Base-by-base conservation (phyloP, 2,329 filamentous ascomycete species). In the Verticillium longisporum region DNA sequence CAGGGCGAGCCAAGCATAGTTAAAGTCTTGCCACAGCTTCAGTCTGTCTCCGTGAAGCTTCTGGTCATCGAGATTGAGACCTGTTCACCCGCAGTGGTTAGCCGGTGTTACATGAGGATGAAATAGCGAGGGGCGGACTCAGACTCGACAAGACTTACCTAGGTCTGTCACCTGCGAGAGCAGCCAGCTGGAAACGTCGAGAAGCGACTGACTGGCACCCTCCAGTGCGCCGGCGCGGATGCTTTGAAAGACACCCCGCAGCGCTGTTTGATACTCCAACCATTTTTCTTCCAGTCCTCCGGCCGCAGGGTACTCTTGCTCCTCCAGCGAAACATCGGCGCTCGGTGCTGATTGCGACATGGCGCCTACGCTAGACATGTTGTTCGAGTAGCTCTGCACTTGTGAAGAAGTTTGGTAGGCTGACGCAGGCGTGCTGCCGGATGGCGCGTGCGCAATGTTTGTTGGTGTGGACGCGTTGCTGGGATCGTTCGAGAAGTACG, bases 11-110 rank as follows among this genome's bases (percentile, higher is more conserved):
- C 94, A 98, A 62, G 91, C 92, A 62, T 91, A 84, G 74, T 99
- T 98, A 78, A 98, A 97, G 67, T 97, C 90, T 68, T 90, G 88
- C 95, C 95, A 99, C 6, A 98, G 78, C 70, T 88, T 88, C 66
- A 97, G 83, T 60, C 92, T 88, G 67, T 95, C 88, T 61, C 82
- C 77, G 70, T 95, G 87, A 61, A 91, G 83, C 59, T 82, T 81
- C 70, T 90, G 86, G 73, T 97, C 89, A 77, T 98, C 93, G 69
- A 88, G 86, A 66, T 90, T 88, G 68, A 98, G 86, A 62, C 92
- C 92, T 97, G 75, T 18, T 21, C 10, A 18, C 41, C 18, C n/a
- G 9, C 21, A 4, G n/a, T 18, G 13, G 11, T 34, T 13, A n/a
- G 41, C 50, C n/a, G 10, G 26, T 26, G 26, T 26, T 26, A 26